These are phyloP conservation scores for Aspergillus niger DNA, from an alignment of 2,329 filamentous ascomycete genomes.

Conservation along the genomic window DNA sequence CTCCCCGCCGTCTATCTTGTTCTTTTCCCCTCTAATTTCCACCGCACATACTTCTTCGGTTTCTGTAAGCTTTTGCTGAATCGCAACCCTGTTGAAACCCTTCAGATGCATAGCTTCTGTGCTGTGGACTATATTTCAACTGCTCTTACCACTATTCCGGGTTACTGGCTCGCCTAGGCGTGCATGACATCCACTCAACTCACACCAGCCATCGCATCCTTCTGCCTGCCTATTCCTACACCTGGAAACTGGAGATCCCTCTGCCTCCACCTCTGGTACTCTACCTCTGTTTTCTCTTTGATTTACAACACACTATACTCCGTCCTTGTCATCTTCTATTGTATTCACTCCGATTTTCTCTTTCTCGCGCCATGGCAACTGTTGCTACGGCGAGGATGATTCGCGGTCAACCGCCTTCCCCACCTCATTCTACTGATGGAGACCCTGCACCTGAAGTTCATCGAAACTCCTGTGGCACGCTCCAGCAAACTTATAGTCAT, in stretches of 20 bases:
- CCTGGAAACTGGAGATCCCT: neutral
- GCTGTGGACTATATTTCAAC: neutral
- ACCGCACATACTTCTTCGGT: neutral
- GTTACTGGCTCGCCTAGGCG: neutral
- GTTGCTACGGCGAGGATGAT: constrained; percentile 18
- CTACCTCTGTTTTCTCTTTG: neutral
- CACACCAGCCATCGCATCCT: neutral
- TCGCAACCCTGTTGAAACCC: neutral
- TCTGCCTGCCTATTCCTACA: neutral
- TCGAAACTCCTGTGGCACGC: constrained; percentile 17
- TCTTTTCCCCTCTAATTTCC: neutral
- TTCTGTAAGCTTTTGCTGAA: neutral
- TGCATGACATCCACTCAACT: neutral
- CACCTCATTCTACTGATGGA: constrained; percentile 32
- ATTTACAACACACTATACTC: neutral
- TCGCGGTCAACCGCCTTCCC: constrained; percentile 30
- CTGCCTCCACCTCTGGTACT: neutral
- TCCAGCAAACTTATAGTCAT: constrained; percentile 18
- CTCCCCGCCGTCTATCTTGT: neutral
- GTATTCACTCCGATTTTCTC: neutral
- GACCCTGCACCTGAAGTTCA: constrained; percentile 21
- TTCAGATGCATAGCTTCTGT: neutral
- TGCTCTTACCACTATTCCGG: neutral
- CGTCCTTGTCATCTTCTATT: neutral
- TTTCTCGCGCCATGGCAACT: constrained; percentile 9